phyloP scores from a whole-genome alignment of 2,329 filamentous ascomycete genomes.

The Pyrenophora tritici-repentis region DNA sequence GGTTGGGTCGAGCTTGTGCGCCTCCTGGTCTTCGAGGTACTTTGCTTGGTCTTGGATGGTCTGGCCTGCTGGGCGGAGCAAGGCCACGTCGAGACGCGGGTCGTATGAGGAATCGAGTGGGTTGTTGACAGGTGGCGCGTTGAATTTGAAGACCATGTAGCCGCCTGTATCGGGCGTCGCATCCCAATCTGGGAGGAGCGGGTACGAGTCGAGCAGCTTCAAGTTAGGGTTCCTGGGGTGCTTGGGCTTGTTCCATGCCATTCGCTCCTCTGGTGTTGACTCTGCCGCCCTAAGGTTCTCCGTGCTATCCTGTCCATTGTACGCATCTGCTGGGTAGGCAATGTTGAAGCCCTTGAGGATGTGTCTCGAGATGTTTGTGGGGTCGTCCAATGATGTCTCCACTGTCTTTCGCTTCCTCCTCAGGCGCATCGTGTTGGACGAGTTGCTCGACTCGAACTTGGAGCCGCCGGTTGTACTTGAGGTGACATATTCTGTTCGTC shows the following conservation, averaged over 20 bases:
- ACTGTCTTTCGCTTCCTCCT: conserved; percentile 45
- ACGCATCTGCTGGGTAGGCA: conserved; percentile 65
- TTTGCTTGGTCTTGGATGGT: conserved; percentile 58
- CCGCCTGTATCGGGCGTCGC: conserved; percentile 63
- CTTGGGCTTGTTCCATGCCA: conserved; percentile 64
- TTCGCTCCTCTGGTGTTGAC: conserved; percentile 58
- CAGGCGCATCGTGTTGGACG: conserved; percentile 50
- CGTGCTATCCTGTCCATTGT: conserved; percentile 69
- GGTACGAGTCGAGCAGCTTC: conserved; percentile 64
- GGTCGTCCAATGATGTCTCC: conserved; percentile 59
- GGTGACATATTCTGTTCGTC: conserved; percentile 94
- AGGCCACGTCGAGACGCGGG: conserved; percentile 62
- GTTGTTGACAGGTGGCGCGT: conserved; percentile 60
- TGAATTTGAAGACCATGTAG: conserved; percentile 66
- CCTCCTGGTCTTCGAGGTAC: conserved; percentile 53
- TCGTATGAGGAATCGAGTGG: conserved; percentile 57
- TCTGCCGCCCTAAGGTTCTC: conserved; percentile 60
- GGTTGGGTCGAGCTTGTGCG: conserved; percentile 53
- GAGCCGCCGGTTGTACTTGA: conserved; percentile 50
- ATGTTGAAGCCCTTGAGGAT: conserved; percentile 68
- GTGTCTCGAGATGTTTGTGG: conserved; percentile 63
- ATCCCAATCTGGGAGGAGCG: conserved; percentile 65
- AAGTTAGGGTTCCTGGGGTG: conserved; percentile 64
- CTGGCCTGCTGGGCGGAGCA: conserved; percentile 60
- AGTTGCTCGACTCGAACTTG: conserved; percentile 58